These are phyloP conservation scores for Aphanocladium album DNA, from an alignment of 2,329 filamentous ascomycete species.

Conservation along the genomic window DNA sequence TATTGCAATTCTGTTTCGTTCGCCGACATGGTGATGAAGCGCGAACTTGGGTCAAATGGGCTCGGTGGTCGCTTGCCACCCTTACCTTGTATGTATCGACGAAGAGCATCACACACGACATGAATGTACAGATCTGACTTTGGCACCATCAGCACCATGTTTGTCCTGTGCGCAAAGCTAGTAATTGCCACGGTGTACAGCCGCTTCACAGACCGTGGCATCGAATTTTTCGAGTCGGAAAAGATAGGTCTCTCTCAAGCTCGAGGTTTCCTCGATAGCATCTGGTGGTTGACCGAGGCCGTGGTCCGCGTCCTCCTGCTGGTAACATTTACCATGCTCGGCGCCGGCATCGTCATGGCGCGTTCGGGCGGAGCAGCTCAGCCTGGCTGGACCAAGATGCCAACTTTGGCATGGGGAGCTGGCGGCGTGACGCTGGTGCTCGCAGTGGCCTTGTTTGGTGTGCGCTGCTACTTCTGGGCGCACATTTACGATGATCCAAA, in stretches of 20 bases:
- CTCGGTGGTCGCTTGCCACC: not conserved
- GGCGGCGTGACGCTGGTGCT: not conserved
- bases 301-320: slow-evolving; percentile 5
- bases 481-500: not conserved
- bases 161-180: not conserved
- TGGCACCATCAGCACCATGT: not conserved
- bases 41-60: slow-evolving; percentile 6
- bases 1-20: slow-evolving; percentile 10
- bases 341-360: slow-evolving; percentile 1
- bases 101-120: too few species aligned
- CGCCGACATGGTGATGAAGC: slow-evolving; percentile 10
- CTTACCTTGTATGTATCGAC: slow-evolving; percentile 2
- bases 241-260: not conserved
- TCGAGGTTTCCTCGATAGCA: slow-evolving; percentile 3
- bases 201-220: slow-evolving; percentile 9
- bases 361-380: not conserved
- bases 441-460: not conserved
- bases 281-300: slow-evolving; percentile 5
- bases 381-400: not conserved
- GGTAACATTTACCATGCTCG: not conserved
- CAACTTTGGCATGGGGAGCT: not conserved
- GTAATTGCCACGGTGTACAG: slow-evolving; percentile 5
- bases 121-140: too few species aligned
- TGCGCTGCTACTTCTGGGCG: slow-evolving; percentile 10
- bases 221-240: slow-evolving; percentile 5